These are phyloP conservation scores for Solanum bulbocastanum DNA, from an alignment of 257 asterid species.

Conservation along the genomic window DNA sequence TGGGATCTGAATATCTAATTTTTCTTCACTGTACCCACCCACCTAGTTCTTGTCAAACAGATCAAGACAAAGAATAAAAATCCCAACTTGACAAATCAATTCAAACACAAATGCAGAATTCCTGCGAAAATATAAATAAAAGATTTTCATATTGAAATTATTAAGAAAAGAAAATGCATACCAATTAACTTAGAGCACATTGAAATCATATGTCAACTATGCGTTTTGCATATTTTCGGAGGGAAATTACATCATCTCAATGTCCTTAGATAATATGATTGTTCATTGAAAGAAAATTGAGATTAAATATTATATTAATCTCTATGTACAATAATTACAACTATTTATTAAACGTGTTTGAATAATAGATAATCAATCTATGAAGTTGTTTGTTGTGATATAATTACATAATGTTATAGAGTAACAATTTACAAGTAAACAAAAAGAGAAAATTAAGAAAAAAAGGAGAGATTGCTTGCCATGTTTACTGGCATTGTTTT, in stretches of 20 bases:
- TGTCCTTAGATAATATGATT: background rate
- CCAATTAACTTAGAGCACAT: background rate
- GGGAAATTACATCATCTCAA: background rate
- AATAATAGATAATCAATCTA: background rate
- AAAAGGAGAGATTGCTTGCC: background rate
- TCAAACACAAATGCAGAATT: background rate
- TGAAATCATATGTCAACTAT: background rate
- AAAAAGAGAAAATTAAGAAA: background rate
- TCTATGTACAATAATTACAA: background rate
- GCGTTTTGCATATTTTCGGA: background rate
- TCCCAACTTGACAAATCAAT: slow-evolving; percentile 29
- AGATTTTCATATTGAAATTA: background rate
- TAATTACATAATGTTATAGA: background rate
- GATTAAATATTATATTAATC: background rate
- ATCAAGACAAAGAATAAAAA: slow-evolving; percentile 6
- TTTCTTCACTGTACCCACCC: background rate
- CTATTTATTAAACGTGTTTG: background rate
- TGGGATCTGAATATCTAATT: background rate
- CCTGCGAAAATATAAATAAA: background rate
- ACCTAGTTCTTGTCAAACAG: background rate
- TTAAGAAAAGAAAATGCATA: background rate
- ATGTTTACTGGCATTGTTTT: background rate
- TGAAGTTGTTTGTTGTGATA: background rate
- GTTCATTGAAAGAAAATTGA: background rate
- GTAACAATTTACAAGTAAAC: background rate